Base-by-base conservation (phyloP, 768 basidiomycete genomes). In the Basidioascus undulatus region DNA sequence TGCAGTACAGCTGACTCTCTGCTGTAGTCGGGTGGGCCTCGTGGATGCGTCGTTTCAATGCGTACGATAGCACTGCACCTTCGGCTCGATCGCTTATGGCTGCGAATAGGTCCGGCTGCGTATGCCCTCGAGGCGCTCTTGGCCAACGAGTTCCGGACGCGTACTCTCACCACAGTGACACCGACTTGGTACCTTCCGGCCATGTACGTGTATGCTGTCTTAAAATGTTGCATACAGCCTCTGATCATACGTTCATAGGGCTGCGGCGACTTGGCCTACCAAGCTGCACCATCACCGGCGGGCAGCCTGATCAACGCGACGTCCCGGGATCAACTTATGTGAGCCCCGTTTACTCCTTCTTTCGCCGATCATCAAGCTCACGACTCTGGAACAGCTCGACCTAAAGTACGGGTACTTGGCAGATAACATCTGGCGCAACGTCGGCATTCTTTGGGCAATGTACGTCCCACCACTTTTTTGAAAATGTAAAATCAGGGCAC, bases 31-130 rank as follows among this genome's bases (percentile, higher is more conserved):
- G 37, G 6, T 43, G 46, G 46, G n/a, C 35, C 10, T 4, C 8
- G 13, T 47, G 46, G 46, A 28, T 47, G 10, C 23, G 40, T 2
- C 42, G 46, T 13, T 25, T 43, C 32, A 37, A 32, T 15, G 1
- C 4, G 23, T n/a, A 3, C 4, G 10, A 34, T 6, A 9, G 10
- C 11, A 12, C 6, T 3, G 20, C 3, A 25, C 10, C n/a, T n/a
- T n/a, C n/a, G n/a, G n/a, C n/a, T n/a, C n/a, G n/a, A n/a, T n/a
- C n/a, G n/a, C n/a, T n/a, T n/a, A n/a, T n/a, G n/a, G n/a, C n/a
- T n/a, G n/a, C n/a, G n/a, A n/a, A n/a, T n/a, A n/a, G n/a, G 32
- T 26, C 40, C 40, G 11, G 27, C 32, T 3, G 16, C 40, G 10
- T 41, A 20, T 19, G 41, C 41, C 4, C 31, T 42, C 19, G 41